Percentiles rank a stretch among this genome's conserved stretches.
These are phyloP conservation scores for Penicillium crystallinum DNA, from an alignment of 495 filamentous ascomycete species.

Conservation along the genomic window DNA sequence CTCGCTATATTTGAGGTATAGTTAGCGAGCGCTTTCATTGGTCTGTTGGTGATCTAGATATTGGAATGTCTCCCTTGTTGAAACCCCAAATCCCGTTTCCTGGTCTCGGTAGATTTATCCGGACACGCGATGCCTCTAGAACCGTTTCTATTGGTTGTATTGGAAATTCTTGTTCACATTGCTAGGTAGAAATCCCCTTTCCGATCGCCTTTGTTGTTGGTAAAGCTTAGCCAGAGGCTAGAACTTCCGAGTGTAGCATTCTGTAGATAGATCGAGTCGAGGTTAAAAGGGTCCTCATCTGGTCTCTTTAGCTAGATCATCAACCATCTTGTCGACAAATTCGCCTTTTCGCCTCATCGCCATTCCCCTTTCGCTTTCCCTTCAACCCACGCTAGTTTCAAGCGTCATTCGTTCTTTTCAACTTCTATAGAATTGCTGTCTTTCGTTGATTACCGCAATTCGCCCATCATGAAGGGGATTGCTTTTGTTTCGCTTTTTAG, in stretches of 20 bases:
- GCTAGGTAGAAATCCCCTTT: not conserved
- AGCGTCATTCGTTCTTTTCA: not conserved
- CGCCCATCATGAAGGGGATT: conserved; percentile 22
- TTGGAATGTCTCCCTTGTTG: not conserved
- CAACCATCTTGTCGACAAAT: not conserved
- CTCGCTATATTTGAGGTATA: not conserved
- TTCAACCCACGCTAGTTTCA: not conserved
- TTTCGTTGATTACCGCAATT: conserved; percentile 16
- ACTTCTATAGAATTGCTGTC: conserved; percentile 10
- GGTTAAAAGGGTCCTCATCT: not conserved
- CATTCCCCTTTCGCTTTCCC: not conserved
- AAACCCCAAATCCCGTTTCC: not conserved
- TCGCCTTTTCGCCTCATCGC: not conserved
- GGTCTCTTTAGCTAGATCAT: not conserved
- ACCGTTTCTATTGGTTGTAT: not conserved
- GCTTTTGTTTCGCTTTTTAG: conserved; percentile 23
- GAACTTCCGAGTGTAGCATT: not conserved
- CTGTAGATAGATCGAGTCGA: not conserved
- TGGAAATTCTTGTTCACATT: not conserved
- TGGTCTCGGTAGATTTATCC: not conserved
- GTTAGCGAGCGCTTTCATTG: not conserved
- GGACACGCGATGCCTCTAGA: not conserved
- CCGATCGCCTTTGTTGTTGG: not conserved
- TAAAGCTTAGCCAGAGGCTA: not conserved
- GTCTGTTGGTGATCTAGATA: not conserved